Percentiles rank a stretch among this genome's conserved stretches.
These are phyloP conservation scores for Bisporella sp. DNA, from an alignment of 2,329 filamentous ascomycete genomes.

Conservation along the genomic window DNA sequence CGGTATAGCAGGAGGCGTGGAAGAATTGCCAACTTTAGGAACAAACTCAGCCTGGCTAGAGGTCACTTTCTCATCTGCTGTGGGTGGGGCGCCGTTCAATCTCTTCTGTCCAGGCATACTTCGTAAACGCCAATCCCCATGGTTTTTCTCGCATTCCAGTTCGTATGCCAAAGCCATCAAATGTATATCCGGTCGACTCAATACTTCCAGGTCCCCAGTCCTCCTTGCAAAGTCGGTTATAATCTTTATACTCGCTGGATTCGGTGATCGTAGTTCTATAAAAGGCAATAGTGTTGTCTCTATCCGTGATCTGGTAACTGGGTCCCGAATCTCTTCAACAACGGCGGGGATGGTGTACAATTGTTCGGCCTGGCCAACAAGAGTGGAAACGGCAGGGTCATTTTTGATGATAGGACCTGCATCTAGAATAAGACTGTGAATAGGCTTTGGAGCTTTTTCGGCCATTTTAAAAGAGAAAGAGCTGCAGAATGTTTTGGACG, in stretches of 20 bases:
- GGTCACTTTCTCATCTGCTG: slow-evolving; percentile 22
- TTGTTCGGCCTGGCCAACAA: slow-evolving; percentile 68
- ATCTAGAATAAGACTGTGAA: slow-evolving; percentile 82
- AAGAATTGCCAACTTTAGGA: slow-evolving; percentile 4
- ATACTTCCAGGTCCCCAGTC: slow-evolving; percentile 81
- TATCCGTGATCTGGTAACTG: slow-evolving; percentile 69
- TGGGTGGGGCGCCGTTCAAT: slow-evolving; percentile 58
- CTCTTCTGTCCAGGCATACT: slow-evolving; percentile 72
- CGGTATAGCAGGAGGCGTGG: slow-evolving; percentile 5
- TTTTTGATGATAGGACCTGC: slow-evolving; percentile 92
- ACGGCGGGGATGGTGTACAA: slow-evolving; percentile 83
- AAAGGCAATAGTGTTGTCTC: slow-evolving; percentile 84
- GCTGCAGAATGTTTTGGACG: background rate
- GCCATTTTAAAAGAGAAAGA: slow-evolving; percentile 18
- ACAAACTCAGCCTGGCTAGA: slow-evolving; percentile 1
- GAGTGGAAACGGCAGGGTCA: slow-evolving; percentile 74
- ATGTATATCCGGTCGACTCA: slow-evolving; percentile 85
- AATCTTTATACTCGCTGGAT: slow-evolving; percentile 68
- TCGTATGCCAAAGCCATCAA: slow-evolving; percentile 89
- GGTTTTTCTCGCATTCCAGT: slow-evolving; percentile 83
- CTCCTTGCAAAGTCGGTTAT: slow-evolving; percentile 79
- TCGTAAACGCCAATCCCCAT: slow-evolving; percentile 81
- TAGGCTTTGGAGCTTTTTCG: slow-evolving; percentile 47
- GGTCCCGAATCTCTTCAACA: slow-evolving; percentile 80
- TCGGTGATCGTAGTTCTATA: slow-evolving; percentile 67